Evolutionary conservation across 2,329 filamentous ascomycete species (phyloP).

Genomic region (Didymella glomerata): DNA sequence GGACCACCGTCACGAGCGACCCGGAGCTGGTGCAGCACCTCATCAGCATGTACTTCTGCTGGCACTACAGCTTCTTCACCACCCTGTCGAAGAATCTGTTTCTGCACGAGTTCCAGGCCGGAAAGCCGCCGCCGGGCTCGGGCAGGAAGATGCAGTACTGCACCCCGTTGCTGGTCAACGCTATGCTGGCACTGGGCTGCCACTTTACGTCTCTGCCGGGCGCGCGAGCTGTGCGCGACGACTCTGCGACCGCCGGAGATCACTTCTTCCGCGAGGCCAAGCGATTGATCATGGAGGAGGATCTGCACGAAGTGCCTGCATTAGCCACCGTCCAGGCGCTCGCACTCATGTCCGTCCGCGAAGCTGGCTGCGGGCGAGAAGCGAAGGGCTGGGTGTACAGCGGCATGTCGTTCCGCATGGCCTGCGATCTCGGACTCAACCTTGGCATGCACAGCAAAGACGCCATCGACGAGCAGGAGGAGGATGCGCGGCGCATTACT

Average conservation of each 20-base stretch:
- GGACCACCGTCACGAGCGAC: slow-evolving; percentile 87
- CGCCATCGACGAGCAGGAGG: slow-evolving; percentile 77
- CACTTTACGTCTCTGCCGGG: slow-evolving; percentile 85
- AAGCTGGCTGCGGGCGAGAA: slow-evolving; percentile 92
- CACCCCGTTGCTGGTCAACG: slow-evolving; percentile 88
- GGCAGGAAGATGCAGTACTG: slow-evolving; percentile 75
- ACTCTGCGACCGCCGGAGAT: slow-evolving; percentile 87
- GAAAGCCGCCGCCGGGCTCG: slow-evolving; percentile 64
- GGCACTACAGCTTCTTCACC: slow-evolving; percentile 97
- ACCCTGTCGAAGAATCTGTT: slow-evolving; percentile 87
- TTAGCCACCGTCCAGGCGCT: slow-evolving; percentile 92
- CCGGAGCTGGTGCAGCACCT: slow-evolving; percentile 82
- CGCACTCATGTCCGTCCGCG: slow-evolving; percentile 93
- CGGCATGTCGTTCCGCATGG: slow-evolving; percentile 98
- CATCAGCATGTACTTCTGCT: slow-evolving; percentile 97
- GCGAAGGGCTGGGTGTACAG: slow-evolving; percentile 98
- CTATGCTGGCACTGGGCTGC: slow-evolving; percentile 90
- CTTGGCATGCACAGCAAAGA: slow-evolving; percentile 69
- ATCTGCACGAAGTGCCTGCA: slow-evolving; percentile 89
- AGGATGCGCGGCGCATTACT: slow-evolving; percentile 88
- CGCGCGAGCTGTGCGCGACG: slow-evolving; percentile 74
- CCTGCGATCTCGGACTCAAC: slow-evolving; percentile 90
- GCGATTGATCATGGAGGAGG: slow-evolving; percentile 84
- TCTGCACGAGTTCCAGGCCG: slow-evolving; percentile 81
- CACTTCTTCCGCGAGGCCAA: slow-evolving; percentile 97